Evolutionary conservation across 2,329 filamentous ascomycete species (phyloP).

Genomic region (Helminthosporium solani): DNA sequence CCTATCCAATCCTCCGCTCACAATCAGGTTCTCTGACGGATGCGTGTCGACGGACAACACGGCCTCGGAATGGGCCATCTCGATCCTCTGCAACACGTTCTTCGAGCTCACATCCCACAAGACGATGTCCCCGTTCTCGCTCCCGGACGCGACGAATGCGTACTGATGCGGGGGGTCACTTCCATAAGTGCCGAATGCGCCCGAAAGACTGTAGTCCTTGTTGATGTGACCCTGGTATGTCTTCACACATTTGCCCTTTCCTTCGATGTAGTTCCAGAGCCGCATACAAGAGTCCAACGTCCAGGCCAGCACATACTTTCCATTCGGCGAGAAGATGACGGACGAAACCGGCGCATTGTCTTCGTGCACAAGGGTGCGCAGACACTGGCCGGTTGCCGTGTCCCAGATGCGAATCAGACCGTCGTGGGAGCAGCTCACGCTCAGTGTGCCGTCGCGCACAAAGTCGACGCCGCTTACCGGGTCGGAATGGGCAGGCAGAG

Average conservation of each 20-base stretch:
- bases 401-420: conserved; percentile 84
- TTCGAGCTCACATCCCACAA: conserved; percentile 92
- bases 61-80: conserved; percentile 55
- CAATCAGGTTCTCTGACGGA: conserved; percentile 55
- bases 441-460: conserved; percentile 84
- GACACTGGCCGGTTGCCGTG: conserved; percentile 88
- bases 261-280: conserved; percentile 92
- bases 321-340: conserved; percentile 92
- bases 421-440: conserved; percentile 88
- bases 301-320: conserved; percentile 87
- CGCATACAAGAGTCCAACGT: conserved; percentile 88
- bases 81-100: conserved; percentile 69
- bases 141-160: conserved; percentile 76
- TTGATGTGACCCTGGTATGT: conserved; percentile 95
- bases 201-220: conserved; percentile 77
- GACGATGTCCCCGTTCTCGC: conserved; percentile 81
- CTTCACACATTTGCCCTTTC: conserved; percentile 86
- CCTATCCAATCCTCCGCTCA: conserved; percentile 63
- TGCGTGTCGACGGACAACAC: conserved; percentile 63
- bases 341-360: conserved; percentile 88
- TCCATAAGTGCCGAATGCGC: conserved; percentile 73
- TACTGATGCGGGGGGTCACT: conserved; percentile 26
- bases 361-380: conserved; percentile 92
- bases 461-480: conserved; percentile 94
- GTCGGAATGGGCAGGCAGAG: conserved; percentile 89